Evolutionary conservation across 2,329 filamentous ascomycete genomes (phyloP), one percentile per base, ranked within the genome.

Genomic region (Colletotrichum magnum): DNA sequence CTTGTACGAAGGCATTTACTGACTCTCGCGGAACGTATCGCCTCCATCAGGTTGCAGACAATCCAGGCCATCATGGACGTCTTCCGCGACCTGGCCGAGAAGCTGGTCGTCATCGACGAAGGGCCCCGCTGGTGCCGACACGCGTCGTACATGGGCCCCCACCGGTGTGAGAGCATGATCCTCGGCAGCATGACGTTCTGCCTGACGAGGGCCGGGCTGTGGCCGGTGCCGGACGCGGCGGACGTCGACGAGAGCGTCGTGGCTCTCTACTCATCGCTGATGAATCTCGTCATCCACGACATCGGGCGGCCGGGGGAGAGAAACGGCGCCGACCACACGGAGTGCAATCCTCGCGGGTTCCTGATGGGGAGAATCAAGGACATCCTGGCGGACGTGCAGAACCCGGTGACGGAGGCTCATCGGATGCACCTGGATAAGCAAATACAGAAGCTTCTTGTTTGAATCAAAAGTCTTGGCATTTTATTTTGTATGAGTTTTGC

Each of bases 161-260:
- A 80, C 57, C 72, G 75, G 9, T 80, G 79, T 66, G 79, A 80
- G 45, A 80, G 77, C 24, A 80, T 79, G 77, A 79, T 80, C 9
- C 72, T 80, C 0, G 77, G 78, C 1, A 80, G 78, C 1, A 73
- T 79, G 64, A 77, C 76, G 1, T 80, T 79, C 57, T 79, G 78
- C 54, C 75, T 80, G 5, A 74, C 74, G 12, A 69, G 77, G 26
- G 77, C 77, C 4, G 74, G 75, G 6, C 74, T 79, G 3, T 80
- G 77, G 78, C 79, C 78, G 4, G 68, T 78, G 1, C 77, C 77
- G 6, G 68, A 77, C 1, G 54, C 67, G 0, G 74, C 76, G 5
- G 64, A 66, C 48, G 65, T 77, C 0, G 69, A 75, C 4, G 71
- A 74, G 43, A 78, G 75, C 70, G 71, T 76, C 9, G 28, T 74